A percentile compares a stretch with the other conserved stretches of the same genome.
Evolutionary conservation across 495 filamentous ascomycete genomes (phyloP).

Genomic region (Gamarada debralockiae): DNA sequence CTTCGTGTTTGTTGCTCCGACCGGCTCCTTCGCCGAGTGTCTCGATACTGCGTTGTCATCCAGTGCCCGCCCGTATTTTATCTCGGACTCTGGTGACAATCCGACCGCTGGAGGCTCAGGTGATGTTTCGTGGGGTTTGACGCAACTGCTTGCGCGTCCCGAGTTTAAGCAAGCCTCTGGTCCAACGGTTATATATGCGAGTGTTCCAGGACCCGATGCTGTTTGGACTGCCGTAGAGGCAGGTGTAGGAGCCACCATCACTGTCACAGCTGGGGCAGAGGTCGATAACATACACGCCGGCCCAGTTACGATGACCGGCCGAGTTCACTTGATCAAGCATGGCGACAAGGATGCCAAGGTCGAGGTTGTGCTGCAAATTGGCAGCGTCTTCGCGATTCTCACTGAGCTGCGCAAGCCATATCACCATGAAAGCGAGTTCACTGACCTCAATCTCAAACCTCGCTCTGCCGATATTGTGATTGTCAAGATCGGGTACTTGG

Average conservation of each 20-base stretch:
- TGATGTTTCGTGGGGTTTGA: slow-evolving; percentile 51
- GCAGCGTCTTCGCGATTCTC: slow-evolving; percentile 51
- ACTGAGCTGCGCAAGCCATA: slow-evolving; percentile 56
- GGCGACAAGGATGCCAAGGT: slow-evolving; percentile 45
- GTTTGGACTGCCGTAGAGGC: slow-evolving; percentile 40
- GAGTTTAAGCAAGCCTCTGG: slow-evolving; percentile 40
- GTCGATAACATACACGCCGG: slow-evolving; percentile 49
- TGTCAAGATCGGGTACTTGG: slow-evolving; percentile 57
- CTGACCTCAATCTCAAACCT: slow-evolving; percentile 41
- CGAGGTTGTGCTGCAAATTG: slow-evolving; percentile 50
- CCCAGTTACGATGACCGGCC: slow-evolving; percentile 50
- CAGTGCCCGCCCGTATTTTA: slow-evolving; percentile 46
- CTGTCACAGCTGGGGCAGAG: slow-evolving; percentile 51
- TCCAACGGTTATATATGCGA: slow-evolving; percentile 51
- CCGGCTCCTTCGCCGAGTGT: slow-evolving; percentile 46
- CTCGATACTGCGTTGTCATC: slow-evolving; percentile 44
- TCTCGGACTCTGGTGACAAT: slow-evolving; percentile 57
- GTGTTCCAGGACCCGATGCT: slow-evolving; percentile 47
- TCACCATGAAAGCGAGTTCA: slow-evolving; percentile 53
- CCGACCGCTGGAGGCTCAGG: slow-evolving; percentile 54
- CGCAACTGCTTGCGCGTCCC: slow-evolving; percentile 39
- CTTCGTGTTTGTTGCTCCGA: slow-evolving; percentile 52
- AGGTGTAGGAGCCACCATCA: slow-evolving; percentile 46
- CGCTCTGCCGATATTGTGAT: slow-evolving; percentile 49
- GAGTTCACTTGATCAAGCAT: slow-evolving; percentile 48